Evolutionary conservation across 306 rosid genomes (phyloP), one percentile per base, ranked within the genome.

Genomic region (Inga leiocalycina): DNA sequence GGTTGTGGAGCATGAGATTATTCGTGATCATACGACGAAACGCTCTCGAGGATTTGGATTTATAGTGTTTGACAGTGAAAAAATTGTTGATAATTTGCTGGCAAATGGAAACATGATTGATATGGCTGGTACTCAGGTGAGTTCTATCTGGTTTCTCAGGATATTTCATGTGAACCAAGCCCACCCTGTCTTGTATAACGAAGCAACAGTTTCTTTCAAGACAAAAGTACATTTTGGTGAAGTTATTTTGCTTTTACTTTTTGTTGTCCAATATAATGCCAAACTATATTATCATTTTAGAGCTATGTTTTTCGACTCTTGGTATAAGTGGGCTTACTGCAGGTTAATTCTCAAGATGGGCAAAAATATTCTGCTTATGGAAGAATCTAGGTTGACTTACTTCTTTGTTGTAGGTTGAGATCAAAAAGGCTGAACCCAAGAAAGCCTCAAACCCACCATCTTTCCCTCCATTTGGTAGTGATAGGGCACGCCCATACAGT

Each of bases 341-440:
- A 90, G 91, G 91, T 74, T 82, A 17, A 39, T 84, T 79, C 75
- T 49, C 86, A 68, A 86, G 85, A 77, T 74, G 78, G 93, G 91
- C 81, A 78, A 49, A 57, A 82, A 10, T 88, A 65, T 89, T 24
- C 77, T 69, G 30, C 49, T 86, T 71, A 59, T 71, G 44, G 74
- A 87, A 80, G 74, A 84, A 79, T 52, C 87, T 95, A 91, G 99
- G 98, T 95, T 95, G 90, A 95, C 92, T 87, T 78, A 84, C 94
- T 89, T 93, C 96, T 95, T 90, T 95, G 89, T 93, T 95, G 99
- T 95, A 95, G 99, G 99, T 95, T 97, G 99, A 95, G 96, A 91
- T 95, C 97, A 95, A 95, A 96, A 95, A 95, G 91, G 99, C 97
- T 82, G 99, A 93, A 92, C 98, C 99, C 89, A 93, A 91, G 96